These are phyloP conservation scores for Penicillium sumatraense DNA, from an alignment of 2,329 filamentous ascomycete species.

Conservation along the genomic window DNA sequence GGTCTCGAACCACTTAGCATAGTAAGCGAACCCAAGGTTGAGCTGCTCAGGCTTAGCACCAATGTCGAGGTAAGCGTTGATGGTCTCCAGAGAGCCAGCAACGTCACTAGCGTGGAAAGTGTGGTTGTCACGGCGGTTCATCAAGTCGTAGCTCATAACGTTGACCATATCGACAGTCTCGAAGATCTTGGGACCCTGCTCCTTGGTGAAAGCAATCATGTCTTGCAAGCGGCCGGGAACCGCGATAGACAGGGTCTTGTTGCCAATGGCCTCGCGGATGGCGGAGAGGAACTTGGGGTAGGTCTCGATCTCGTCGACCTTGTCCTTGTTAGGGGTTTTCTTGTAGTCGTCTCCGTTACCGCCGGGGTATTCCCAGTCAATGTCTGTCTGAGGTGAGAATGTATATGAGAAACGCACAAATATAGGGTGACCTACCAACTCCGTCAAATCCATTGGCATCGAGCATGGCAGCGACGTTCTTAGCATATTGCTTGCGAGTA, in stretches of 20 bases:
- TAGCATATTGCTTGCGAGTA: slow-evolving; percentile 63
- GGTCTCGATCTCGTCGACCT: slow-evolving; percentile 63
- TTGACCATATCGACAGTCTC: slow-evolving; percentile 68
- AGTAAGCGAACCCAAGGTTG: slow-evolving; percentile 71
- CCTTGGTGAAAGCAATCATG: slow-evolving; percentile 68
- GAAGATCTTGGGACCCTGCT: slow-evolving; percentile 64
- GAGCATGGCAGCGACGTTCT: slow-evolving; percentile 68
- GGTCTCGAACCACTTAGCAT: slow-evolving; percentile 69
- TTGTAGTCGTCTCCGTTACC: slow-evolving; percentile 75
- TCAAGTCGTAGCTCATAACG: slow-evolving; percentile 73
- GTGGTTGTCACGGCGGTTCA: slow-evolving; percentile 68
- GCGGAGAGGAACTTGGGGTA: slow-evolving; percentile 66
- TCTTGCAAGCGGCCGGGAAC: slow-evolving; percentile 66
- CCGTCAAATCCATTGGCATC: slow-evolving; percentile 68
- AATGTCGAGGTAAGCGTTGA: slow-evolving; percentile 63
- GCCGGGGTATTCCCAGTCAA: slow-evolving; percentile 69
- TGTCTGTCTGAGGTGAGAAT: slow-evolving; percentile 48
- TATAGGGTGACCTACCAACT: slow-evolving; percentile 48
- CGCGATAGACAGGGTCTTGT: slow-evolving; percentile 68
- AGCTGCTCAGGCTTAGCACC: slow-evolving; percentile 62
- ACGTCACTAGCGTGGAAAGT: slow-evolving; percentile 71
- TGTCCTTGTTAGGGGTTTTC: slow-evolving; percentile 61
- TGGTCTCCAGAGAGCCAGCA: slow-evolving; percentile 55
- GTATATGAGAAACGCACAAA: too few species aligned
- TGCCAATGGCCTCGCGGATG: slow-evolving; percentile 62